Base-by-base conservation (phyloP, 2,329 filamentous ascomycete species). In the Chaetomium globosum region DNA sequence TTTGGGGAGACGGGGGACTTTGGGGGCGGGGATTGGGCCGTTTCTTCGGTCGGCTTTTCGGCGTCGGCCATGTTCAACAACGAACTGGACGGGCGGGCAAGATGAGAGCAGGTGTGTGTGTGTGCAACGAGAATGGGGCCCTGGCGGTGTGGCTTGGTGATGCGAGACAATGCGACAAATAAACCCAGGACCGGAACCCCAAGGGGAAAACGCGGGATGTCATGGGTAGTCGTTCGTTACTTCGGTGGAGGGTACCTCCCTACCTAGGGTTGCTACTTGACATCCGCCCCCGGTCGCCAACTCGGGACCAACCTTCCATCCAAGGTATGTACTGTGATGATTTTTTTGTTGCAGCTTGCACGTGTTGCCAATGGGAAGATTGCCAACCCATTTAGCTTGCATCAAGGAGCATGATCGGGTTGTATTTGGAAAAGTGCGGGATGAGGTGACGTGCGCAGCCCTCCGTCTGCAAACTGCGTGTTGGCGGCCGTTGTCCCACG, bases 1-100 rank as follows among this genome's bases (percentile, higher is more conserved):
- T 31, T 30, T 30, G 51, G 51, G 13, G 51, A 53, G 12, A 19
- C 28, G 3, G 51, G 51, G 7, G 51, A 13, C 51, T 53, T 5
- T 12, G 49, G 9, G 5, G 49, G 49, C 1, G 49, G 49, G 4
- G 49, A 26, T 5, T 52, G 39, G 39, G 39, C 39, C 6, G 49
- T 10, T 36, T 23, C 23, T 12, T 52, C 49, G 21, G n/a, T 16
- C 10, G 49, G 16, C 49, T 52, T 52, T 26, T 16, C 49, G 21
- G 49, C 49, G 49, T 52, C 49, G 23, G 49, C 49, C 49, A 52
- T 52, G 12, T 52, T 28, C 23, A 28, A 28, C 49, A 26, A 52
- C 13, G 49, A 52, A 52, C 23, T 9, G 23, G 48, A 51, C 23
- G 39, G 39, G 39, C 39, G 4, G 39, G 16, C 39, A 7, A 43